A percentile compares a stretch with the other conserved stretches of the same genome.
Conservation (phyloP, 345 rosid genomes). For the Eucalyptus decipiens region DNA sequence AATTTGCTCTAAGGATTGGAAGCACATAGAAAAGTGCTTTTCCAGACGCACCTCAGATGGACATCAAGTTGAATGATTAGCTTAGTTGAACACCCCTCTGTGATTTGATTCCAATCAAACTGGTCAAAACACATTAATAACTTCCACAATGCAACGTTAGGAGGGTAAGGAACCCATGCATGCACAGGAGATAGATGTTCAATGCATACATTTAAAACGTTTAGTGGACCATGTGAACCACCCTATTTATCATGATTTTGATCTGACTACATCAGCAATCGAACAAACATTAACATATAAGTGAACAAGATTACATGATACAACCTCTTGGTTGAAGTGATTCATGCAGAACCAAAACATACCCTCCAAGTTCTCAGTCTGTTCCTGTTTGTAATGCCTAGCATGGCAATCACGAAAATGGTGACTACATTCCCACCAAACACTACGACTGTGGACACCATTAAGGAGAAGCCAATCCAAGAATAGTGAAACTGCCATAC, state of each 20-base stretch:
- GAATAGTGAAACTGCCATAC: too few relatives aligned
- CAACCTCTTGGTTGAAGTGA: not conserved
- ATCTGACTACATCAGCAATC: not conserved
- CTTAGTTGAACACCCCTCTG: not conserved
- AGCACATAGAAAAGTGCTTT: too few relatives aligned
- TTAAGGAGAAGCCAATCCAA: too few relatives aligned
- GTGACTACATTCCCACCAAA: too few relatives aligned
- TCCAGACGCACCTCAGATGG: rapidly evolving
- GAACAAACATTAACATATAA: not conserved
- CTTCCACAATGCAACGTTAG: not conserved
- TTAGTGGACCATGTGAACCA: rapidly evolving
- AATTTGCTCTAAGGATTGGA: too few relatives aligned
- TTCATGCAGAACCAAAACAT: not conserved
- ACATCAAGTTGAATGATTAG: too few relatives aligned
- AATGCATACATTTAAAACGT: not conserved
- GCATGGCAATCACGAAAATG: too few relatives aligned
- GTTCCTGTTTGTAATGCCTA: not conserved
- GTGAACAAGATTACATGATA: not conserved
- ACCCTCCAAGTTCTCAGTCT: conserved; percentile 23
- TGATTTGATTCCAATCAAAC: not conserved
- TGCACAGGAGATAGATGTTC: rapidly evolving
- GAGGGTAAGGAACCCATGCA: not conserved
- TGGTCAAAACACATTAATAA: not conserved
- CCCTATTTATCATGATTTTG: not conserved
- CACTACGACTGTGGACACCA: rapidly evolving